Percentiles rank a stretch among this genome's conserved stretches.
phyloP scores from a whole-genome alignment of 768 basidiomycete genomes.

The Cystofilobasidium bisporidii region DNA sequence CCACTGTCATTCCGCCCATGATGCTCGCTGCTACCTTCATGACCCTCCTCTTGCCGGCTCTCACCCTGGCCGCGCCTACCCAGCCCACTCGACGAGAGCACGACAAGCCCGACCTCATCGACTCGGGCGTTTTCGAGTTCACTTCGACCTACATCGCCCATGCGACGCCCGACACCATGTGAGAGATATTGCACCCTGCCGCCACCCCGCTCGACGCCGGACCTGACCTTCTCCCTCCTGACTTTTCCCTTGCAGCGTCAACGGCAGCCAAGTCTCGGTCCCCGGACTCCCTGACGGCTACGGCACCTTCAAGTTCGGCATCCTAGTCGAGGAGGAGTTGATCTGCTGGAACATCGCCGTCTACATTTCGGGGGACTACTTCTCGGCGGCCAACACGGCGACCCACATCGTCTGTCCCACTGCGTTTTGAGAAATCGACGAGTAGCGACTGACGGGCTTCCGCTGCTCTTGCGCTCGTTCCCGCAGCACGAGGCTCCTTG shows the following conservation, averaged over 20 bases:
- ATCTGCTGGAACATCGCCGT: conserved; percentile 37
- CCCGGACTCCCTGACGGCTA: conserved; percentile 33
- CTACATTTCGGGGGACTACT: conserved; percentile 35
- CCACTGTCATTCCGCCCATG: background rate
- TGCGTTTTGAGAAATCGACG: background rate
- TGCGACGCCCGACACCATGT: conserved; percentile 30
- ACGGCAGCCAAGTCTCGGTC: conserved; percentile 32
- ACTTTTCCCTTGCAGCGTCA: conserved; percentile 25
- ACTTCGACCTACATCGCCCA: conserved; percentile 35
- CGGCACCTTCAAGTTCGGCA: conserved; percentile 35
- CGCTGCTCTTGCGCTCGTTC: no score
- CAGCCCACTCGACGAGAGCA: conserved; percentile 22
- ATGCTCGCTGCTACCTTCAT: conserved; percentile 19
- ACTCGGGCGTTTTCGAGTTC: conserved; percentile 34
- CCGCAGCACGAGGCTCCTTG: conserved; percentile 31
- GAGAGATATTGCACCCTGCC: no score
- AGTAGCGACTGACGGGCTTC: no score
- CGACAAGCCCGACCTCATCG: conserved; percentile 16
- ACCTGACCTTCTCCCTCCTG: background rate
- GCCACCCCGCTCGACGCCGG: no score
- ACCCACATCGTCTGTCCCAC: conserved; percentile 33
- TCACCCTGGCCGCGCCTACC: conserved; percentile 30
- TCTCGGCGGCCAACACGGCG: conserved; percentile 34
- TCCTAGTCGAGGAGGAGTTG: conserved; percentile 34
- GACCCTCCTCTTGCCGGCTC: conserved; percentile 28